Evolutionary conservation across 1,139 yeast genomes (phyloP).

Genomic region (Hyphopichia buzzinii): DNA sequence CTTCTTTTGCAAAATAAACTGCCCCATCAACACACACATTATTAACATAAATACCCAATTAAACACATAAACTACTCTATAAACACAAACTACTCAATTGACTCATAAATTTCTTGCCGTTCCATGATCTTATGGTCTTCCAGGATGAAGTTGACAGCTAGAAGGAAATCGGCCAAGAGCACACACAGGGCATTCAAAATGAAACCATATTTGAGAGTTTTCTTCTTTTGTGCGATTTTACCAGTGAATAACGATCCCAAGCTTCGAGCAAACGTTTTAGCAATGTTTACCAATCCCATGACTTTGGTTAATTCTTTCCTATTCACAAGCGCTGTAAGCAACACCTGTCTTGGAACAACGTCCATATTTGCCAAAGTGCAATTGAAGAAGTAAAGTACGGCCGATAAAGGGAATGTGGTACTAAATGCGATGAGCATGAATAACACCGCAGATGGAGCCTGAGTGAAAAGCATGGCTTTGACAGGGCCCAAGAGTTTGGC

Average conservation of each 20-base stretch:
- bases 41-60: too few relatives aligned
- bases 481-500: slow-evolving; percentile 75
- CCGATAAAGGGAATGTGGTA: slow-evolving; percentile 27
- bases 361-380: slow-evolving; percentile 74
- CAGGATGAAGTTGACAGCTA: slow-evolving; percentile 39
- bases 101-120: slow-evolving; percentile 17
- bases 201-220: slow-evolving; percentile 53
- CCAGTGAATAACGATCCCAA: slow-evolving; percentile 84
- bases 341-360: slow-evolving; percentile 84
- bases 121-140: slow-evolving; percentile 35
- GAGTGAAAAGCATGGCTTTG: slow-evolving; percentile 70
- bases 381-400: slow-evolving; percentile 53
- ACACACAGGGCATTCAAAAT: slow-evolving; percentile 59
- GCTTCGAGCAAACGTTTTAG: slow-evolving; percentile 80
- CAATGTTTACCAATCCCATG: slow-evolving; percentile 82
- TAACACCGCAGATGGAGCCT: slow-evolving; percentile 73
- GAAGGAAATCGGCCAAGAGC: slow-evolving; percentile 42
- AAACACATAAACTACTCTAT: too few relatives aligned
- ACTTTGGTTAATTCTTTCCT: slow-evolving; percentile 67
- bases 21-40: too few relatives aligned
- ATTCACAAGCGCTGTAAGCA: slow-evolving; percentile 66
- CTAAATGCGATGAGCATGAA: slow-evolving; percentile 35
- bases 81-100: slow-evolving; percentile 1
- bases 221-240: slow-evolving; percentile 51
- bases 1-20: too few relatives aligned